A percentile compares a stretch with the other conserved stretches of the same genome.
Evolutionary conservation across 257 asterid genomes (phyloP).

Genomic region (Galeopsis tetrahit): DNA sequence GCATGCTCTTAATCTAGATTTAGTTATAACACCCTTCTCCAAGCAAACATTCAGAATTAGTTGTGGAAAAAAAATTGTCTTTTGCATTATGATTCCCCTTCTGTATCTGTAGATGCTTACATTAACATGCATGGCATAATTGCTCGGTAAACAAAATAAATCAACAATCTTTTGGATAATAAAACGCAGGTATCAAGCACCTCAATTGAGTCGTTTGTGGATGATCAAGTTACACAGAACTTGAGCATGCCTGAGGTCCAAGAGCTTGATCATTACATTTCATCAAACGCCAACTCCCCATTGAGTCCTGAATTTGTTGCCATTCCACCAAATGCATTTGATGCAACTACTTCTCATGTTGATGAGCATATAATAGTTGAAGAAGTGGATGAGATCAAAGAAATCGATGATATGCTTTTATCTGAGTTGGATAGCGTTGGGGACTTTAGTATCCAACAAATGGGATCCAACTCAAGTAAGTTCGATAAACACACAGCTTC

Average conservation of each 20-base stretch:
- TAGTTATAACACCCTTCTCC: background rate
- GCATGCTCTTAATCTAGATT: background rate
- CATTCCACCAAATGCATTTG: slow-evolving; percentile 45
- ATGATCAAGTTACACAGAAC: slow-evolving; percentile 36
- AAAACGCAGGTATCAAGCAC: slow-evolving; percentile 51
- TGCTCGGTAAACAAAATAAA: background rate
- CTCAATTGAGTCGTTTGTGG: slow-evolving; percentile 40
- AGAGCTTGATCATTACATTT: slow-evolving; percentile 46
- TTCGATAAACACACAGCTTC: slow-evolving; percentile 40
- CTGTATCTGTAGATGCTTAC: slow-evolving; percentile 5
- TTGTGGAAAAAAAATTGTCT: background rate
- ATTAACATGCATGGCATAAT: background rate
- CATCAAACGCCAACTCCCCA: slow-evolving; percentile 47
- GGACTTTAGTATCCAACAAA: slow-evolving; percentile 58
- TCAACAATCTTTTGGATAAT: slow-evolving; percentile 24
- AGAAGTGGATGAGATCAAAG: slow-evolving; percentile 63
- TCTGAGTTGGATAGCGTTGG: slow-evolving; percentile 77
- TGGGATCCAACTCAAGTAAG: slow-evolving; percentile 43
- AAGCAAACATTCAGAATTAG: background rate
- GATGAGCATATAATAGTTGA: slow-evolving; percentile 53
- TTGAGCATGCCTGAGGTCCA: slow-evolving; percentile 42
- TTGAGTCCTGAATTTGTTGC: slow-evolving; percentile 53
- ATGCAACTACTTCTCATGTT: slow-evolving; percentile 42
- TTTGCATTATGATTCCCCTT: background rate
- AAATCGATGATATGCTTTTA: slow-evolving; percentile 71